Conservation (phyloP, 2,329 filamentous ascomycete species). For the Fusarium cicatricum region DNA sequence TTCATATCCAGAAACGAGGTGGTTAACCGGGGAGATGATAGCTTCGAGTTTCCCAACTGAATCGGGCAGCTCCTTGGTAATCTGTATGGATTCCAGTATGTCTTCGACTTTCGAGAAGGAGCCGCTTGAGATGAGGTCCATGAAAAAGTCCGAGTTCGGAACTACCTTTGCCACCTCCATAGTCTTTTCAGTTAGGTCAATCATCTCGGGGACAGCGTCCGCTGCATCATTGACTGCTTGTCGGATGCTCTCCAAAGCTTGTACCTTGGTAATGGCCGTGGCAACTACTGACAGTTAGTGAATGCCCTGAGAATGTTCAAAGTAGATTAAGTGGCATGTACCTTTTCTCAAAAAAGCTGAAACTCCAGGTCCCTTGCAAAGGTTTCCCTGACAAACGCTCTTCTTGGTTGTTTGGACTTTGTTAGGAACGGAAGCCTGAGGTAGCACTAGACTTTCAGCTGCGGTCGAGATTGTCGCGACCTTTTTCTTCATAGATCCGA, state of each 20-base stretch:
- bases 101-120: background rate
- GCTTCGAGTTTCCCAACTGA: background rate
- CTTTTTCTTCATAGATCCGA: background rate
- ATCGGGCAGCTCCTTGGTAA: conserved; percentile 1
- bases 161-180: background rate
- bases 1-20: background rate
- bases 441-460: background rate
- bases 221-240: background rate
- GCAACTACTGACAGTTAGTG: background rate
- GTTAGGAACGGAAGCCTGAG: background rate
- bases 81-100: conserved; percentile 1
- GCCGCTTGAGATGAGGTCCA: conserved; percentile 2
- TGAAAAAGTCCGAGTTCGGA: conserved; percentile 2
- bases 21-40: background rate
- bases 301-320: no score
- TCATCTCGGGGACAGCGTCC: background rate
- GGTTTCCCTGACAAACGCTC: background rate
- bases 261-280: background rate
- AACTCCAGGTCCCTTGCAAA: conserved; percentile 1
- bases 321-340: background rate
- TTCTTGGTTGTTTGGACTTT: conserved; percentile 2
- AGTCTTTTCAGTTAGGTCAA: background rate
- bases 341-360: conserved; percentile 2
- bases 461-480: background rate
- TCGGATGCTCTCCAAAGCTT: background rate